These are phyloP conservation scores for Albifimbria verrucaria DNA, from an alignment of 2,329 filamentous ascomycete genomes.

Conservation along the genomic window DNA sequence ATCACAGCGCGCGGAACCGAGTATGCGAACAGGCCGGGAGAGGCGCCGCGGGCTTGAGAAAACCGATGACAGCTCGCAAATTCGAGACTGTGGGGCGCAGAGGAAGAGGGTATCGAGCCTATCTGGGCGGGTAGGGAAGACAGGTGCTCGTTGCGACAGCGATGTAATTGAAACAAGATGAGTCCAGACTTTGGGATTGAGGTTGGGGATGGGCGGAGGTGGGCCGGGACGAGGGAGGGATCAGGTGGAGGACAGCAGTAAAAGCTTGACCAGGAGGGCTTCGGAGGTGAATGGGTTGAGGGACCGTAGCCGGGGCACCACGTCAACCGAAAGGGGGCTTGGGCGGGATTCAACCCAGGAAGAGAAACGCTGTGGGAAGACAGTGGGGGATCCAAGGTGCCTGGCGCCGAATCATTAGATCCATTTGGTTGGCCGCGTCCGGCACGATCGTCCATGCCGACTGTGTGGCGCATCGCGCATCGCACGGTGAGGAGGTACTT, in stretches of 20 bases:
- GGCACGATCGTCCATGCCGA: background rate
- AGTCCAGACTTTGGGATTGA: background rate
- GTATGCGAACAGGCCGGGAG: background rate
- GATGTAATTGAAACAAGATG: conserved; percentile 2
- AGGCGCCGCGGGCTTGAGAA: background rate
- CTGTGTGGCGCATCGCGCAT: conserved; percentile 1
- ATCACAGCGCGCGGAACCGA: background rate
- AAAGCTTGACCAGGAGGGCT: conserved; percentile 6
- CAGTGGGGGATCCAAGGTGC: background rate
- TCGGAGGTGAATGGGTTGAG: background rate
- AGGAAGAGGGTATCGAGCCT: too few species aligned
- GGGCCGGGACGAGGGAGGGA: conserved; percentile 10
- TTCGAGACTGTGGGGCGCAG: background rate
- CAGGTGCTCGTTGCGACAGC: conserved; percentile 1
- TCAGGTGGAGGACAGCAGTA: conserved; percentile 10
- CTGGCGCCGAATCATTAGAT: background rate
- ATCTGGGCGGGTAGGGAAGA: too few species aligned
- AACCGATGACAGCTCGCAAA: too few species aligned
- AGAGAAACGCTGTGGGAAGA: background rate
- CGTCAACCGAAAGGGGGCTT: background rate
- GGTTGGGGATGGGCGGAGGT: conserved; percentile 8
- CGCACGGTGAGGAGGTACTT: background rate
- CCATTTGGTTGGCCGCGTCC: conserved; percentile 2
- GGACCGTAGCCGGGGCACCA: background rate
- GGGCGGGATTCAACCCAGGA: background rate